phyloP scores from a whole-genome alignment of 768 basidiomycete species.

The Paxillus ammoniavirescens region DNA sequence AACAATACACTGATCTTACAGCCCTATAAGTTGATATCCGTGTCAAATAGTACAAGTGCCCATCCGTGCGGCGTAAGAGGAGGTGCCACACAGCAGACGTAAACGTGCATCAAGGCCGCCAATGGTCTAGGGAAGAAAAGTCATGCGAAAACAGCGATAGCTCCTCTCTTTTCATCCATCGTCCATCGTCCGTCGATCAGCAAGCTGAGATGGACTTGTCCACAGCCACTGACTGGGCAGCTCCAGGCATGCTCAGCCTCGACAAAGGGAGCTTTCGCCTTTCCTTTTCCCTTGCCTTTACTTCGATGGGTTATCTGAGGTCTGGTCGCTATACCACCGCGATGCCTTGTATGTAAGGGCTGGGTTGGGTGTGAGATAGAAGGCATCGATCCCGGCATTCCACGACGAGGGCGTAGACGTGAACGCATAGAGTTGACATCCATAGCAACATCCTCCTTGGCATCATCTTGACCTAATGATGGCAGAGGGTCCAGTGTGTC shows the following conservation, averaged over 20 bases:
- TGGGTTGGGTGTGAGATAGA: slow-evolving; percentile 4
- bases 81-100: slow-evolving; percentile 4
- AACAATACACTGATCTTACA: slow-evolving; percentile 1
- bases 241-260: slow-evolving; percentile 57
- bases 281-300: slow-evolving; percentile 34
- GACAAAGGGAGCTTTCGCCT: slow-evolving; percentile 33
- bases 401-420: slow-evolving; percentile 51
- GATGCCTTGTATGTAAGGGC: slow-evolving; percentile 9
- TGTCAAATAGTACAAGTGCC: not conserved
- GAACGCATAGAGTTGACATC: slow-evolving; percentile 49
- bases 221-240: slow-evolving; percentile 65
- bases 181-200: slow-evolving; percentile 59
- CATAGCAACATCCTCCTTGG: slow-evolving; percentile 16
- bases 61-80: not conserved
- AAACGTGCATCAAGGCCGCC: slow-evolving; percentile 13
- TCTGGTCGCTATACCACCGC: not conserved
- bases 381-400: slow-evolving; percentile 6
- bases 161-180: slow-evolving; percentile 48
- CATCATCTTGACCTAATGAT: slow-evolving; percentile 34
- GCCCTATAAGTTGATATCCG: not conserved
- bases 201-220: slow-evolving; percentile 52
- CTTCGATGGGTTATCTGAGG: slow-evolving; percentile 6
- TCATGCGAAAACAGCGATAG: slow-evolving; percentile 41
- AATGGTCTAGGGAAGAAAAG: not conserved
- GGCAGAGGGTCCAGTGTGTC: slow-evolving; percentile 1